Evolutionary conservation across 108 stramenopile genomes (phyloP).

Genomic region (Parietichytrium sp.): DNA sequence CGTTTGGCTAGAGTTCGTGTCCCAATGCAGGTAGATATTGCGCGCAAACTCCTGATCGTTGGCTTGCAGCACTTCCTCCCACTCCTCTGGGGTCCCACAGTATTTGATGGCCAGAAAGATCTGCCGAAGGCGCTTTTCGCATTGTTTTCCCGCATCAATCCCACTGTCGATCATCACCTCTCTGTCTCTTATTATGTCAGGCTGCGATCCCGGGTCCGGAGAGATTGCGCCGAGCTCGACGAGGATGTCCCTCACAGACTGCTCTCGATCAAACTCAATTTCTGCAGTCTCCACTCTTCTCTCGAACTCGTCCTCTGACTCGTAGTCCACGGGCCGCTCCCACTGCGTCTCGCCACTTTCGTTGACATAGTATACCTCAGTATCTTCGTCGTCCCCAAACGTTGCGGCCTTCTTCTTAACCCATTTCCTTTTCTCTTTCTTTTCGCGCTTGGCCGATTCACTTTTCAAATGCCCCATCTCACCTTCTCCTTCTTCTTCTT

Average conservation of each 20-base stretch:
- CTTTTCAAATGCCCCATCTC: background rate
- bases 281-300: background rate
- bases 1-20: too few relatives aligned
- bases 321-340: constrained; percentile 20
- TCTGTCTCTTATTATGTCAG: background rate
- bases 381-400: constrained; percentile 22
- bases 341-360: constrained; percentile 32
- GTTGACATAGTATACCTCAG: constrained; percentile 12
- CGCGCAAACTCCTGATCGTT: background rate
- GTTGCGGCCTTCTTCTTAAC: background rate
- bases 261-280: background rate
- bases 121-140: background rate
- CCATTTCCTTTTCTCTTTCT: background rate
- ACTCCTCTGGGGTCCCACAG: background rate
- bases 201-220: background rate
- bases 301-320: constrained; percentile 5
- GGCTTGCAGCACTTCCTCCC: background rate
- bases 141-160: background rate
- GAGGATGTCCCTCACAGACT: background rate
- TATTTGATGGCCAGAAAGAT: constrained; percentile 30
- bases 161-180: constrained; percentile 1
- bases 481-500: background rate
- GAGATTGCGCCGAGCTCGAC: background rate
- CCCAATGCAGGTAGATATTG: background rate
- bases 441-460: background rate